Percentiles rank a stretch among this genome's conserved stretches.
Evolutionary conservation across 2,329 filamentous ascomycete species (phyloP).

Genomic region (Camillea tinctor): DNA sequence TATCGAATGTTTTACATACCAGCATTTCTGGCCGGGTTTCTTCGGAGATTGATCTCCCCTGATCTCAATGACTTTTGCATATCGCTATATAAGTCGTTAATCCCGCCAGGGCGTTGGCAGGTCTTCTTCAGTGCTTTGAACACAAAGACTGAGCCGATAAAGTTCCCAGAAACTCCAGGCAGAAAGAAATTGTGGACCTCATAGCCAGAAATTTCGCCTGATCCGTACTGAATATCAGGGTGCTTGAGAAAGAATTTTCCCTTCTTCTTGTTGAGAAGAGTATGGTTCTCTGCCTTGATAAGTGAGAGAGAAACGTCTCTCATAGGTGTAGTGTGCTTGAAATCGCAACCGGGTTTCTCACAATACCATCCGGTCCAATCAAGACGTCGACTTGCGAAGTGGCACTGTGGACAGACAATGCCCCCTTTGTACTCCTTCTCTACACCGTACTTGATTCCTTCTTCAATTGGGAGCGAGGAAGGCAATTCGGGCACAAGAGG

Average conservation of each 20-base stretch:
- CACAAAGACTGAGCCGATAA: constrained; percentile 53
- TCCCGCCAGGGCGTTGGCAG: constrained; percentile 50
- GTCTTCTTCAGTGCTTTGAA: constrained; percentile 55
- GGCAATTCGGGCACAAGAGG: constrained; percentile 38
- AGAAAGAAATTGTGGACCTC: constrained; percentile 33
- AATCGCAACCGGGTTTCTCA: constrained; percentile 49
- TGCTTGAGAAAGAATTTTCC: background rate
- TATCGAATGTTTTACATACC: constrained; percentile 33
- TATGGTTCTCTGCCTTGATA: constrained; percentile 18
- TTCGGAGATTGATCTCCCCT: constrained; percentile 44
- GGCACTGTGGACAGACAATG: constrained; percentile 64
- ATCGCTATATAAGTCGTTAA: constrained; percentile 58
- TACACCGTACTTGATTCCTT: constrained; percentile 39
- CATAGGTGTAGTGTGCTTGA: constrained; percentile 35
- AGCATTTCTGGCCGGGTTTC: constrained; percentile 37
- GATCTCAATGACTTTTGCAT: constrained; percentile 37
- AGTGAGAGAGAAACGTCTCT: constrained; percentile 15
- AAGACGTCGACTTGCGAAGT: constrained; percentile 58
- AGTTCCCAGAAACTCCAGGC: constrained; percentile 36
- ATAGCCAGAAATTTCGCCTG: constrained; percentile 35
- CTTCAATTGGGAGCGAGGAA: background rate
- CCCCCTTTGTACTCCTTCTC: constrained; percentile 57
- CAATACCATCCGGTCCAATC: constrained; percentile 65
- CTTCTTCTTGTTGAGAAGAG: background rate
- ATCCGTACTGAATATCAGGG: background rate